These are phyloP conservation scores for Calonectria pauciramosa DNA, from an alignment of 2,329 filamentous ascomycete species.

Conservation along the genomic window DNA sequence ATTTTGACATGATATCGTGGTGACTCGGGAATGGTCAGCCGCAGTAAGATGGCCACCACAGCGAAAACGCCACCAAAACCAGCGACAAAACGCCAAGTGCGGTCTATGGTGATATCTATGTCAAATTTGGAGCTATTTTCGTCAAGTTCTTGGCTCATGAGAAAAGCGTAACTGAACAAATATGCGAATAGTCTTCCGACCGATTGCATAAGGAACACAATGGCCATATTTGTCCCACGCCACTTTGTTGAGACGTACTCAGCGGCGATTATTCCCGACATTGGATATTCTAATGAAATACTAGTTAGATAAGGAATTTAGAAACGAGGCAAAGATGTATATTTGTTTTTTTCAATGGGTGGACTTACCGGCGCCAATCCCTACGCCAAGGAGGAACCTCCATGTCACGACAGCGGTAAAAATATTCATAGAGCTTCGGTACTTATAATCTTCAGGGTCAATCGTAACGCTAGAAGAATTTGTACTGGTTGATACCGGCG, in stretches of 20 bases:
- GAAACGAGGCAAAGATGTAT: neutral
- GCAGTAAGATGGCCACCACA: slow-evolving; percentile 50
- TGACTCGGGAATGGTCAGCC: slow-evolving; percentile 61
- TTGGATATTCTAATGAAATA: slow-evolving; percentile 42
- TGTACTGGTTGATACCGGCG: neutral
- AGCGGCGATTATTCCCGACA: slow-evolving; percentile 47
- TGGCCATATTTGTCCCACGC: slow-evolving; percentile 43
- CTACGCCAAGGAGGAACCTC: slow-evolving; percentile 29
- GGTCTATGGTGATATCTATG: slow-evolving; percentile 52
- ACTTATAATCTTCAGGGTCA: neutral
- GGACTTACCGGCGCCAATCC: slow-evolving; percentile 46
- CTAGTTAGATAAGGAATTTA: neutral
- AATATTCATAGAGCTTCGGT: slow-evolving; percentile 6
- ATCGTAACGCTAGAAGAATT: neutral
- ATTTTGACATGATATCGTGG: slow-evolving; percentile 51
- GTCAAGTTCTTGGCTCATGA: slow-evolving; percentile 36
- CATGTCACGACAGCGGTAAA: slow-evolving; percentile 11
- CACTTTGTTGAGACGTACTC: slow-evolving; percentile 46
- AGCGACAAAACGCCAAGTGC: slow-evolving; percentile 63
- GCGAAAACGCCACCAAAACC: slow-evolving; percentile 63
- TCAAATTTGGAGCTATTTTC: slow-evolving; percentile 35
- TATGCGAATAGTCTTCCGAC: slow-evolving; percentile 63
- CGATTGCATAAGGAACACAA: slow-evolving; percentile 47
- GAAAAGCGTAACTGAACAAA: slow-evolving; percentile 65
- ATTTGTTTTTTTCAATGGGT: neutral